Base-by-base conservation (phyloP, 169 alveolate species). In the Theileria luwenshuni region DNA sequence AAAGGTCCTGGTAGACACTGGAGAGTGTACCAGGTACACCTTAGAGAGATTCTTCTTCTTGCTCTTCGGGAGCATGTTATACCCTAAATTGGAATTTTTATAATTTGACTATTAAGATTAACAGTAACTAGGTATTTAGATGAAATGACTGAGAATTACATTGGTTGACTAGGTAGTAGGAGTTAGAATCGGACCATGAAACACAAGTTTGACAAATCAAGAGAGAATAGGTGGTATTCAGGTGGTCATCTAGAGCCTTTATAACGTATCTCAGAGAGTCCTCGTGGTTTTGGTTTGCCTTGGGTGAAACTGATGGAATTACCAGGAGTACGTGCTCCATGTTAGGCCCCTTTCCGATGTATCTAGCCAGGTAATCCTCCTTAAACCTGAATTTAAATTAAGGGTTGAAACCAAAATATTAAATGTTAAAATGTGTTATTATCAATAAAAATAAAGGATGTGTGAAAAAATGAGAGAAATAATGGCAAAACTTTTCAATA, bases 21-120 rank as follows among this genome's bases (percentile, higher is more conserved):
- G 86, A 17, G 92, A 83, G 63, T 88, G 93, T 5, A 88, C 80
- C 12, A 88, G 73, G 58, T 88, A 88, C 27, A 84, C 81, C 76
- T 84, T 84, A 10, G 49, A 69, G 51, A 88, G 65, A 32, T 88
- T 83, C 72, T 81, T 83, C 79, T 88, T 88, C 35, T 72, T 69
- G 42, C 48, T 76, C 74, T 77, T 77, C 32, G 93, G 93, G 27
- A 88, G 73, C 67, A 85, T 83, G 49, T 83, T 85, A 54, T 84
- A 88, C 93, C 93, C 91, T 84, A 58, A 17, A n/a, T n/a, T n/a
- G n/a, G n/a, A n/a, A n/a, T n/a, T n/a, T n/a, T n/a, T n/a, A n/a
- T n/a, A n/a, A n/a, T n/a, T n/a, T n/a, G n/a, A n/a, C n/a, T n/a
- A n/a, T n/a, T n/a, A n/a, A n/a, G n/a, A n/a, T n/a, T n/a, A n/a